Evolutionary conservation across 2,329 filamentous ascomycete species (phyloP), one percentile per base, ranked within the genome.

Genomic region (Colletotrichum australisinense): DNA sequence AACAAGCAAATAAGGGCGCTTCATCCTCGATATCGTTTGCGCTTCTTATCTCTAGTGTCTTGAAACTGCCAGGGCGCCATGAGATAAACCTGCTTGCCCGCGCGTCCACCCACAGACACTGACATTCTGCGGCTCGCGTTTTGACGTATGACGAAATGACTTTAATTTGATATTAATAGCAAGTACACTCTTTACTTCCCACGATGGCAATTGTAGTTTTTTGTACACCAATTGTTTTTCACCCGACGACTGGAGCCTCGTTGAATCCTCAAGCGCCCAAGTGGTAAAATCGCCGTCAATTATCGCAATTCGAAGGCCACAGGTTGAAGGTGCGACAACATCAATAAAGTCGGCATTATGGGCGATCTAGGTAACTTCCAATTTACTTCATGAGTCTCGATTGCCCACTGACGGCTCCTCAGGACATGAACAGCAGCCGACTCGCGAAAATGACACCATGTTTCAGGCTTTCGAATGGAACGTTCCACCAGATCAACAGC

Each of bases 391-490:
- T 24, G 2, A 8, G 8, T 16, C 22, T 14, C 14, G 22, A 11
- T 16, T 46, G 5, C 26, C 26, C 38, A 42, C 16, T 62, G 28
- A 62, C 2, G 1, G 14, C 28, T 26, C 3, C 1, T 68, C 32
- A 62, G 59, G 24, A 22, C 22, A 35, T 14, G 26, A 30, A 2
- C 65, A 64, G 42, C 67, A 74, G 49, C 28, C 73, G 24, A 53
- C 84, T 0, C 80, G 81, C 11, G 83, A 86, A 76, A 88, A 88
- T 74, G 82, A 82, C 78, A 88, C 89, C 65, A 88, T 94, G 82
- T 87, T 94, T 79, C 91, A 94, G 81, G 90, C 87, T 11, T 94
- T 93, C 78, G 92, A 94, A 84, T 94, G 93, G 92, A 91, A 94
- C 77, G 88, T 91, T 5, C 90, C 91, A 3, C 88, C 88, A 57